Conservation (phyloP, 495 filamentous ascomycete genomes). For the Aspergillus carlsbadensis region DNA sequence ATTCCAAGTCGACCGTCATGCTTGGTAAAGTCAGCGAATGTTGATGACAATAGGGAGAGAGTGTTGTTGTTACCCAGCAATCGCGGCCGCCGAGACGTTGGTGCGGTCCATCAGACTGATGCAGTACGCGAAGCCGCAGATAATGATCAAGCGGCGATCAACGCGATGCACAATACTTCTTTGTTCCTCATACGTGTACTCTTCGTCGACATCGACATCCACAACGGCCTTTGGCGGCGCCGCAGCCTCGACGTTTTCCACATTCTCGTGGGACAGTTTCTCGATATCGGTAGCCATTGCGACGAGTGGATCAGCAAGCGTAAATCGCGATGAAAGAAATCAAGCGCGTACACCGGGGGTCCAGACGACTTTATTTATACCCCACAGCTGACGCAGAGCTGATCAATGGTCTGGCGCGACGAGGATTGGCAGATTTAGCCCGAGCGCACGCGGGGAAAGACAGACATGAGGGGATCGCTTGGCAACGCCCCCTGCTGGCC, state of each 20-base stretch:
- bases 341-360: neutral
- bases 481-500: neutral
- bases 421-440: neutral
- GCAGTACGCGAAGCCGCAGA: conserved; percentile 63
- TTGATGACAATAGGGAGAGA: neutral
- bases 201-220: conserved; percentile 31
- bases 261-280: conserved; percentile 8
- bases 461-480: conserved; percentile 10
- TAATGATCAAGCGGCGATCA: conserved; percentile 62
- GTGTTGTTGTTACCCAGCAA: conserved; percentile 48
- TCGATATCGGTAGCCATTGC: conserved; percentile 12
- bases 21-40: neutral
- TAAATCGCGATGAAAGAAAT: neutral
- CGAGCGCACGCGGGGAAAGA: neutral
- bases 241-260: neutral
- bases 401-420: too few species aligned
- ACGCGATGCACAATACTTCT: conserved; percentile 55
- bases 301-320: neutral
- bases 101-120: conserved; percentile 67
- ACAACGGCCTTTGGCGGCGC: neutral
- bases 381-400: too few species aligned
- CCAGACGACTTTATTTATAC: neutral
- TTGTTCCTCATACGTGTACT: conserved; percentile 36
- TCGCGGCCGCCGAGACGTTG: conserved; percentile 60
- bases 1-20: conserved; percentile 8